Percentiles rank a stretch among this genome's conserved stretches.
Conservation (phyloP, 371 early-diverging fungal genomes). For the Globomyces sp. region DNA sequence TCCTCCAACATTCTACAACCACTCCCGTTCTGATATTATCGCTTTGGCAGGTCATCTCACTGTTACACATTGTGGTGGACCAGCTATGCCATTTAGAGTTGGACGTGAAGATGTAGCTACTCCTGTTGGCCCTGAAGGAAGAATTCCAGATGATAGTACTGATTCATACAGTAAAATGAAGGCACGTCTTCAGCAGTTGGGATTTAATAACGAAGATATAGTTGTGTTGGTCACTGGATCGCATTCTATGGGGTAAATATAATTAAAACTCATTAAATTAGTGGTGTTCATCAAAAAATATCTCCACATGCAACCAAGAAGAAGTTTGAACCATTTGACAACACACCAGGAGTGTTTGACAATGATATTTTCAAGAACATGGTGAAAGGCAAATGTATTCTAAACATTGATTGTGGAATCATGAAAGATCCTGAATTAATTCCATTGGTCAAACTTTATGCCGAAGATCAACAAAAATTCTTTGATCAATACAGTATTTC, state of each 20-base stretch:
- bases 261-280: neutral
- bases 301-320: conserved; percentile 29
- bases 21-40: conserved; percentile 31
- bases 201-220: conserved; percentile 30
- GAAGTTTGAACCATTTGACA: conserved; percentile 36
- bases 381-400: conserved; percentile 25
- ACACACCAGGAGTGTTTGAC: conserved; percentile 42
- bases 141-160: conserved; percentile 24
- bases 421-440: conserved; percentile 25
- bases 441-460: conserved; percentile 20
- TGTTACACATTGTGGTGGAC: conserved; percentile 38
- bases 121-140: conserved; percentile 10
- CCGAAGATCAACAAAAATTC: conserved; percentile 24
- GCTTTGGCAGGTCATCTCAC: conserved; percentile 31
- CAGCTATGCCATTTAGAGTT: conserved; percentile 22
- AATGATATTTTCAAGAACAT: conserved; percentile 35
- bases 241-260: conserved; percentile 33
- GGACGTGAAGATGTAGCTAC: conserved; percentile 22
- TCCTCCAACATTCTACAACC: neutral
- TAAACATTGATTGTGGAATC: conserved; percentile 32
- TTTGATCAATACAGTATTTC: conserved; percentile 24
- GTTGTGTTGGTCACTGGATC: conserved; percentile 28
- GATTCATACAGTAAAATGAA: conserved; percentile 9
- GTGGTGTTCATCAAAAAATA: conserved; percentile 31
- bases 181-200: conserved; percentile 27